Conservation (phyloP, 2,329 filamentous ascomycete species). For the Cladosporium phlei region DNA sequence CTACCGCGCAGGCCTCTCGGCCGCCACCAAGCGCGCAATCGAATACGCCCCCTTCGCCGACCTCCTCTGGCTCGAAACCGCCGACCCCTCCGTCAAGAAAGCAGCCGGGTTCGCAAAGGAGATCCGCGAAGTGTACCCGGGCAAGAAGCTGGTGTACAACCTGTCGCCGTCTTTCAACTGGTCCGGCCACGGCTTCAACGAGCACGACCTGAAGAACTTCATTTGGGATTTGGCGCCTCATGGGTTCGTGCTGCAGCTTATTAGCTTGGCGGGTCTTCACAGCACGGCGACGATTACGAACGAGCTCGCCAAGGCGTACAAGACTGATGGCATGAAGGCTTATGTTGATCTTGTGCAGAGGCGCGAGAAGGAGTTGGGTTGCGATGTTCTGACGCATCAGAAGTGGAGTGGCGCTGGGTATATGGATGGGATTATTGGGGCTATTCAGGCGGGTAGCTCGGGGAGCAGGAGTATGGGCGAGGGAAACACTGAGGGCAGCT, state of each 20-base stretch:
- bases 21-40: constrained; percentile 88
- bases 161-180: constrained; percentile 97
- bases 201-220: constrained; percentile 78
- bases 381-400: constrained; percentile 92
- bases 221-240: constrained; percentile 94
- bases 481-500: constrained; percentile 72
- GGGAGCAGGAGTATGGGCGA: constrained; percentile 91
- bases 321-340: constrained; percentile 88
- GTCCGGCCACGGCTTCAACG: constrained; percentile 89
- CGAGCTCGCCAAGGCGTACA: constrained; percentile 77
- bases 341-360: constrained; percentile 93
- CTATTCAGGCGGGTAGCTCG: constrained; percentile 86
- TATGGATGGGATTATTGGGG: constrained; percentile 83
- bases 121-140: constrained; percentile 65
- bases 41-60: constrained; percentile 90
- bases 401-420: constrained; percentile 74
- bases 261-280: constrained; percentile 61
- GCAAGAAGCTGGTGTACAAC: constrained; percentile 94
- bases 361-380: constrained; percentile 82
- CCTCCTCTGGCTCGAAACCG: constrained; percentile 95
- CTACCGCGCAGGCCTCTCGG: constrained; percentile 74
- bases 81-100: constrained; percentile 75
- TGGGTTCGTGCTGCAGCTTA: constrained; percentile 65
- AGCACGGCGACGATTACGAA: constrained; percentile 59
- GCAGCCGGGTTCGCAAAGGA: constrained; percentile 69